phyloP scores from a whole-genome alignment of 768 basidiomycete genomes.

The Fistulinella prunicolor region DNA sequence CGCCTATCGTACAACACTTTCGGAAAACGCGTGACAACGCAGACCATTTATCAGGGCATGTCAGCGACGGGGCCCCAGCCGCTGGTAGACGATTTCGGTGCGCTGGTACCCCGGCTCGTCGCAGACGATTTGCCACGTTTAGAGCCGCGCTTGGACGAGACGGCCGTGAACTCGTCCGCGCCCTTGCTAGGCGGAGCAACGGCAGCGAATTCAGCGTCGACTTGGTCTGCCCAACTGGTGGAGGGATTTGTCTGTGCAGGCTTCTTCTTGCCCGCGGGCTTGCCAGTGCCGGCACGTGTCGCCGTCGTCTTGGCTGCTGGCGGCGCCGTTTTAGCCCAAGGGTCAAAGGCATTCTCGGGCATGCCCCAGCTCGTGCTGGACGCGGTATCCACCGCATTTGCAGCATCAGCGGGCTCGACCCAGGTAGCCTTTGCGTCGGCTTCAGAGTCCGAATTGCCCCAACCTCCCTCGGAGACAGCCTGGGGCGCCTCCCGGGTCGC shows the following conservation, averaged over 20 bases:
- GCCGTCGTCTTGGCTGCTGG: too few species aligned
- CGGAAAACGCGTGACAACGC: too few species aligned
- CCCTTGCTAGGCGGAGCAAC: neutral
- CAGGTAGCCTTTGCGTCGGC: conserved; percentile 5
- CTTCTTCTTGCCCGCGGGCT: conserved; percentile 7
- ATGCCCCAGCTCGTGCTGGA: conserved; percentile 24
- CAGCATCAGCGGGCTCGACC: too few species aligned
- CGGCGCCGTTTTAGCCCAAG: conserved; percentile 17
- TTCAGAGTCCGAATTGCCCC: conserved; percentile 21
- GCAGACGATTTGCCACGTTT: neutral
- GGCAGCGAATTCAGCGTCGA: conserved; percentile 17
- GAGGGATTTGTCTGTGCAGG: conserved; percentile 1
- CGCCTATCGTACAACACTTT: too few species aligned
- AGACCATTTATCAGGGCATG: conserved; percentile 23
- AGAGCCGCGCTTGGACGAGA: conserved; percentile 15
- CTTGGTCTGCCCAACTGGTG: conserved; percentile 30
- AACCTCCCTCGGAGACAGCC: conserved; percentile 9
- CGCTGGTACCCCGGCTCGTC: too few species aligned
- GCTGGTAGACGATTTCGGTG: conserved; percentile 16
- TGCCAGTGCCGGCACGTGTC: too few species aligned
- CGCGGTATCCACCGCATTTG: conserved; percentile 4
- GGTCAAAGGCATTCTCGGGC: conserved; percentile 19
- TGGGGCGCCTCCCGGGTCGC: conserved; percentile 23
- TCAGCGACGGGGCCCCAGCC: conserved; percentile 27
- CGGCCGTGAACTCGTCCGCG: neutral